Conservation (phyloP, 2,329 filamentous ascomycete genomes). For the Aspergillus intermedius region DNA sequence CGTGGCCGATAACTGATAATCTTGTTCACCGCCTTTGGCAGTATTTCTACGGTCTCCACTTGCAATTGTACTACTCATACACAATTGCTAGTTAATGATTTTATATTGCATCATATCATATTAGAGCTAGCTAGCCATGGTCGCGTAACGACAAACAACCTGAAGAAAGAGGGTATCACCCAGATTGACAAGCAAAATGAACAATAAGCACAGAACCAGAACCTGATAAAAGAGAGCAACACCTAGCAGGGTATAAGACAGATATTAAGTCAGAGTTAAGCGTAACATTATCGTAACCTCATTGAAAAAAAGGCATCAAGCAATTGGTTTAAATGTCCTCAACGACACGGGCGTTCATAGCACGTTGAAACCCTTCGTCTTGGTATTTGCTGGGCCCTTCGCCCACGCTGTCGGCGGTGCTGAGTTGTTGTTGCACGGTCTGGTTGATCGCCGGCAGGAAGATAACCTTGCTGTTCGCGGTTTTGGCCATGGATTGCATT, state of each 20-base stretch:
- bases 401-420: conserved; percentile 45
- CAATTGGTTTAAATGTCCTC: conserved; percentile 66
- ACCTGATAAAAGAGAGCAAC: too few relatives aligned
- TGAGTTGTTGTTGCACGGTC: conserved; percentile 48
- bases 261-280: conserved; percentile 10
- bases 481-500: conserved; percentile 98
- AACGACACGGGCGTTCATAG: conserved; percentile 72
- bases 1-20: too few relatives aligned
- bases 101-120: too few relatives aligned
- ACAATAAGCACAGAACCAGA: conserved; percentile 6
- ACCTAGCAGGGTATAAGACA: conserved; percentile 2
- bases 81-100: too few relatives aligned
- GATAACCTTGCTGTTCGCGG: conserved; percentile 79
- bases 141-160: background rate
- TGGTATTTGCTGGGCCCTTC: conserved; percentile 50
- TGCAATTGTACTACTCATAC: too few relatives aligned
- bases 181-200: conserved; percentile 11
- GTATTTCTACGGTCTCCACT: too few relatives aligned
- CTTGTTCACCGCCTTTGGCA: too few relatives aligned
- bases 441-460: conserved; percentile 66
- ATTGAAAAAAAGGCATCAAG: conserved; percentile 1
- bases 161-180: conserved; percentile 30
- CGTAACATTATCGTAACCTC: conserved; percentile 14
- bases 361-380: conserved; percentile 64
- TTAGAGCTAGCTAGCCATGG: too few relatives aligned